Percentiles rank a stretch among this genome's conserved stretches.
Evolutionary conservation across 306 rosid genomes (phyloP).

Genomic region (Cicer arietinum): DNA sequence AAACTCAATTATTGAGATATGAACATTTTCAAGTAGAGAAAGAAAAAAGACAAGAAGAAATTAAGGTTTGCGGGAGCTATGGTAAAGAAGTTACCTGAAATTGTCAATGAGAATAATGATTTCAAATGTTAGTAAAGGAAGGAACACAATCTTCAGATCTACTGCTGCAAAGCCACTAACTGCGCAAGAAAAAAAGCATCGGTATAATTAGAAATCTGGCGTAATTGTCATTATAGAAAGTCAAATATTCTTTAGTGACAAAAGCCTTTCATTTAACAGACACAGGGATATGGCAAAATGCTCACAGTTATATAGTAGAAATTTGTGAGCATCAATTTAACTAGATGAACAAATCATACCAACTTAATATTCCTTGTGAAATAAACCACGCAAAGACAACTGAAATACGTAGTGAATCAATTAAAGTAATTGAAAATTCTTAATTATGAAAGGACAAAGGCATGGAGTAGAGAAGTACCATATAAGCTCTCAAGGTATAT

Average conservation of each 20-base stretch:
- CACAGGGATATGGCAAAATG: slow-evolving; percentile 30
- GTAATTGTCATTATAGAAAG: slow-evolving; percentile 25
- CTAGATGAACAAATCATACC: slow-evolving; percentile 32
- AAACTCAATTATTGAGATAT: slow-evolving; percentile 31
- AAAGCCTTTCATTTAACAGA: slow-evolving; percentile 28
- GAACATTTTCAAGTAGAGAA: slow-evolving; percentile 24
- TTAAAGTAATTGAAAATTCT: slow-evolving; percentile 26
- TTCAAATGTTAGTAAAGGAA: slow-evolving; percentile 92
- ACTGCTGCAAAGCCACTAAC: slow-evolving; percentile 74
- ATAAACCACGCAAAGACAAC: slow-evolving; percentile 21
- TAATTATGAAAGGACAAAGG: slow-evolving; percentile 5
- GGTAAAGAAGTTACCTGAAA: slow-evolving; percentile 75
- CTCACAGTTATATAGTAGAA: slow-evolving; percentile 19
- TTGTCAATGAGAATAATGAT: slow-evolving; percentile 77
- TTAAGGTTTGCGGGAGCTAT: slow-evolving; percentile 28
- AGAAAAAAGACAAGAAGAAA: slow-evolving; percentile 33
- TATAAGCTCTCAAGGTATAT: slow-evolving; percentile 86
- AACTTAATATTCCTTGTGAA: slow-evolving; percentile 24
- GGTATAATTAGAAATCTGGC: slow-evolving; percentile 43
- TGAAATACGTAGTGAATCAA: slow-evolving; percentile 16
- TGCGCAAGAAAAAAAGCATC: slow-evolving; percentile 53
- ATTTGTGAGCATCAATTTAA: slow-evolving; percentile 28
- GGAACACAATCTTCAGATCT: slow-evolving; percentile 83
- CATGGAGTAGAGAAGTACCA: slow-evolving; percentile 57
- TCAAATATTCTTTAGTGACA: slow-evolving; percentile 20